phyloP scores from a whole-genome alignment of 2,329 filamentous ascomycete genomes.

The Fusarium circinatum region DNA sequence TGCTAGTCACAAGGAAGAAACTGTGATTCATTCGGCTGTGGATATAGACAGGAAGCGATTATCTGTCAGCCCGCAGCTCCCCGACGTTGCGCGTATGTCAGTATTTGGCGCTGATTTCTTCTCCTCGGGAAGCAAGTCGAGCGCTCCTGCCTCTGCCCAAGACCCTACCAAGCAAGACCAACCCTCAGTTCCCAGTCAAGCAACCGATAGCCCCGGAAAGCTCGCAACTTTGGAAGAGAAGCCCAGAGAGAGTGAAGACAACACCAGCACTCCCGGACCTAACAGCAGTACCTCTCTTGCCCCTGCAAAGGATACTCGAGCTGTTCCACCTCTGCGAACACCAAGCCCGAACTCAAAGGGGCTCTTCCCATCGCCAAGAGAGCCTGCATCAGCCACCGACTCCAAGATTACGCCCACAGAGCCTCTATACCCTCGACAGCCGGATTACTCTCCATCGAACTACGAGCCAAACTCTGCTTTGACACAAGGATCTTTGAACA shows the following conservation, averaged over 20 bases:
- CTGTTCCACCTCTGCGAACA: constrained; percentile 49
- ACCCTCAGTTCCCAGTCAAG: neutral
- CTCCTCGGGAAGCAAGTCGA: constrained; percentile 45
- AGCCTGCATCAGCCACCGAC: neutral
- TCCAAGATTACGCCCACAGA: constrained; percentile 55
- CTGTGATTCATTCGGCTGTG: constrained; percentile 14
- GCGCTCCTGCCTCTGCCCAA: constrained; percentile 4
- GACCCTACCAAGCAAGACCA: constrained; percentile 29
- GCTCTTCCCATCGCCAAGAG: constrained; percentile 13
- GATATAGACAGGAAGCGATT: constrained; percentile 46
- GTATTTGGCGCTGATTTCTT: constrained; percentile 70
- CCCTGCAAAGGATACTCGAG: constrained; percentile 36
- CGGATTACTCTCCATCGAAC: constrained; percentile 48
- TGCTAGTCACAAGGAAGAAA: constrained; percentile 5
- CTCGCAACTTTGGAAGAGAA: constrained; percentile 12
- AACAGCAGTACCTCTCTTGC: constrained; percentile 3
- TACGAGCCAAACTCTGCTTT: constrained; percentile 52
- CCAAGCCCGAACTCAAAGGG: constrained; percentile 45
- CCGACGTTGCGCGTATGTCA: constrained; percentile 67
- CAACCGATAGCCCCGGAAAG: neutral
- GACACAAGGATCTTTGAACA: constrained; percentile 59
- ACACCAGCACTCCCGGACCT: neutral
- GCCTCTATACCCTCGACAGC: constrained; percentile 57
- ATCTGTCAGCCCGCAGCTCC: constrained; percentile 67
- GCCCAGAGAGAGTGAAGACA: neutral